Evolutionary conservation across 116 monocot species (phyloP).

Genomic region (Posidonia oceanica): DNA sequence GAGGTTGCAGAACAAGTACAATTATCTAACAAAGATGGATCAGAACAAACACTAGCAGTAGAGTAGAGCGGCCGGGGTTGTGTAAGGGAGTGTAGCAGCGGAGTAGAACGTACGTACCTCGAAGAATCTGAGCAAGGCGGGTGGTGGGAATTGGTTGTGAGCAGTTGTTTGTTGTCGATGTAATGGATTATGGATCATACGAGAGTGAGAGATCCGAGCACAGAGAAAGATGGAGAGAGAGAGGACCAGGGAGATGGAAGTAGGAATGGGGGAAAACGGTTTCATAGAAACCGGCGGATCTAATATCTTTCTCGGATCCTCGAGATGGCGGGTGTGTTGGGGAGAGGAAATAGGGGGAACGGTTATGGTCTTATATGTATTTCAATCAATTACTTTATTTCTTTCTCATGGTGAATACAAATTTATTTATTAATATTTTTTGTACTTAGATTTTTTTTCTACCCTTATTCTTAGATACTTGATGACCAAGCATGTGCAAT

Average conservation of each 20-base stretch:
- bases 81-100: too few species aligned
- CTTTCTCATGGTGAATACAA: too few species aligned
- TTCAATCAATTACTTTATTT: too few species aligned
- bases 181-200: not conserved
- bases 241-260: not conserved
- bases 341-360: not conserved
- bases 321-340: too few species aligned
- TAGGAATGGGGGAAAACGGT: not conserved
- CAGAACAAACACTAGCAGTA: not conserved
- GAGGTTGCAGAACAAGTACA: not conserved
- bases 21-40: not conserved
- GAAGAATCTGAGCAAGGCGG: too few species aligned
- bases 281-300: not conserved
- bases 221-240: not conserved
- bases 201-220: too few species aligned
- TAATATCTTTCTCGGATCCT: not conserved
- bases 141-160: not conserved
- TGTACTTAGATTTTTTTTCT: too few species aligned
- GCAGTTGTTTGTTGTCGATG: not conserved
- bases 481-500: too few species aligned
- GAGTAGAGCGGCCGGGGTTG: too few species aligned
- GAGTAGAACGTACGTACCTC: too few species aligned
- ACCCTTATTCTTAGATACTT: too few species aligned
- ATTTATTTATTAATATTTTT: too few species aligned
- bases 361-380: not conserved